Percentiles rank a stretch among this genome's conserved stretches.
phyloP scores from a whole-genome alignment of 306 rosid species.

The Vachellia pachyceras region DNA sequence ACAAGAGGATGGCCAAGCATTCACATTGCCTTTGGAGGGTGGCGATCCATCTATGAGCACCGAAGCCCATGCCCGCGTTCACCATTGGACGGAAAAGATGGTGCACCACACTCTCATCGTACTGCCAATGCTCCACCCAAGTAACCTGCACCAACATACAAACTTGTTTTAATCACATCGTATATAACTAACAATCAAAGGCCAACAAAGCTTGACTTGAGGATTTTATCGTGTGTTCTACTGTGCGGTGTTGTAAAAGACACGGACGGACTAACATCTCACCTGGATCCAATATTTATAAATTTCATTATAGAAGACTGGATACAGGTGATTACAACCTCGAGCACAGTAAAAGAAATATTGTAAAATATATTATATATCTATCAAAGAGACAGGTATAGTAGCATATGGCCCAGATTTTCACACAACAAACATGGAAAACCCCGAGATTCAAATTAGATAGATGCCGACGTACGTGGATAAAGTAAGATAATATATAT shows the following conservation, averaged over 20 bases:
- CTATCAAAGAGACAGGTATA: constrained; percentile 51
- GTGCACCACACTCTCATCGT: constrained; percentile 71
- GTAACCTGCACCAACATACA: constrained; percentile 59
- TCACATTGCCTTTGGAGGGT: constrained; percentile 92
- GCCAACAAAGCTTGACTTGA: constrained; percentile 36
- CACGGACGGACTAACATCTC: constrained; percentile 52
- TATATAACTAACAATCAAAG: no score
- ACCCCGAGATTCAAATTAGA: constrained; percentile 44
- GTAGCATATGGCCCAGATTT: constrained; percentile 61
- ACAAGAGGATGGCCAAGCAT: constrained; percentile 66
- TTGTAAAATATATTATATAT: no score
- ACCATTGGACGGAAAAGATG: constrained; percentile 68
- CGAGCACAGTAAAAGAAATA: constrained; percentile 48
- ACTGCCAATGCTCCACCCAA: constrained; percentile 89
- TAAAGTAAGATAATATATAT: not conserved
- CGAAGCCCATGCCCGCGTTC: constrained; percentile 72
- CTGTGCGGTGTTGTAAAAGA: not conserved
- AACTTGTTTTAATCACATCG: no score
- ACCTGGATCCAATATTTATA: constrained; percentile 40
- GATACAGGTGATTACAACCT: constrained; percentile 50
- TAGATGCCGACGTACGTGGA: not conserved
- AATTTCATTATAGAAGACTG: no score
- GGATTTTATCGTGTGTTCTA: not conserved
- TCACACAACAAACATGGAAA: constrained; percentile 52
- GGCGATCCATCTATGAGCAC: constrained; percentile 93